These are phyloP conservation scores for Hericium alpestre DNA, from an alignment of 768 basidiomycete species.

Conservation along the genomic window DNA sequence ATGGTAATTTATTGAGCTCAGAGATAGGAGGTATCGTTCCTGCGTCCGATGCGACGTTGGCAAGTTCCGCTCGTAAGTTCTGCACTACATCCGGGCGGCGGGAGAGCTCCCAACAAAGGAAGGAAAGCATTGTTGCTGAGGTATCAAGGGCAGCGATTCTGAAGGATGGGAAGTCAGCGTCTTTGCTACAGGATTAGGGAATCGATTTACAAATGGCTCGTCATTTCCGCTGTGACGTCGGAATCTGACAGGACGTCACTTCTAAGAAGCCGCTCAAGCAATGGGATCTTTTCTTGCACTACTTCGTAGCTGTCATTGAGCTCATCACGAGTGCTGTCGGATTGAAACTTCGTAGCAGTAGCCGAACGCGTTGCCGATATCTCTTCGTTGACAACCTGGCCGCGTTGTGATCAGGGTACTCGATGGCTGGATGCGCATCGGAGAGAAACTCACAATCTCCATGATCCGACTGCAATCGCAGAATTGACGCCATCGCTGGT, in stretches of 20 bases:
- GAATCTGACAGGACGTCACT: slow-evolving; percentile 44
- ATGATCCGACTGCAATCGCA: slow-evolving; percentile 73
- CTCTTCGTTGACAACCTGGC: not conserved
- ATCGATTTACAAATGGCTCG: slow-evolving; percentile 61
- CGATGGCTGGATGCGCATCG: not conserved
- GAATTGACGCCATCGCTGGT: slow-evolving; percentile 55
- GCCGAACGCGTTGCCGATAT: not conserved
- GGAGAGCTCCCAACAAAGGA: slow-evolving; percentile 71
- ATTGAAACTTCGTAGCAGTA: too few relatives aligned
- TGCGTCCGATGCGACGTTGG: slow-evolving; percentile 57
- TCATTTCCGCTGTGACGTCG: slow-evolving; percentile 69
- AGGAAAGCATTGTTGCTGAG: slow-evolving; percentile 60
- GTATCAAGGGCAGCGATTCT: slow-evolving; percentile 77
- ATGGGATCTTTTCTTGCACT: not conserved
- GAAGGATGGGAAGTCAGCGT: not conserved
- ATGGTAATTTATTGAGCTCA: slow-evolving; percentile 40
- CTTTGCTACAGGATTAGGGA: not conserved
- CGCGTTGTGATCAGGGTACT: not conserved
- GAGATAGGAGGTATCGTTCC: slow-evolving; percentile 49
- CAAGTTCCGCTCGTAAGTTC: slow-evolving; percentile 64
- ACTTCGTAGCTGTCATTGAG: not conserved
- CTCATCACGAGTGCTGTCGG: too few relatives aligned
- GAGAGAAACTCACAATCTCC: slow-evolving; percentile 47
- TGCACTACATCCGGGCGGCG: slow-evolving; percentile 58
- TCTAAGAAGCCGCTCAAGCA: not conserved